Evolutionary conservation across 2,329 filamentous ascomycete species (phyloP).

Genomic region (Didymella sp.): DNA sequence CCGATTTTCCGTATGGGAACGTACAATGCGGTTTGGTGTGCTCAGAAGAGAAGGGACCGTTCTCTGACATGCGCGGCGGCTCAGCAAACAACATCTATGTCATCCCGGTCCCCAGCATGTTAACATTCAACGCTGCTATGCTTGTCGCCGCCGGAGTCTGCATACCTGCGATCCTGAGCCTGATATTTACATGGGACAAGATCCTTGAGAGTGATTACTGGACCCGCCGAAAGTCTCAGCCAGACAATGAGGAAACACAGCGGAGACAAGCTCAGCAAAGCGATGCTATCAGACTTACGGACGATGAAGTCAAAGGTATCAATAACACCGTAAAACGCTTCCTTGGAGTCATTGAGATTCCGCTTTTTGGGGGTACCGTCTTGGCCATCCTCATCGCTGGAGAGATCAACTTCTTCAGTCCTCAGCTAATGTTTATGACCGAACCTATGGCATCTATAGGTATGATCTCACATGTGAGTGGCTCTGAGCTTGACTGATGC

Average conservation of each 20-base stretch:
- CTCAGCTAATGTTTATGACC: conserved; percentile 63
- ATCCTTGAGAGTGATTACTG: conserved; percentile 69
- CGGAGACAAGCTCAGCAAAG: too few species aligned
- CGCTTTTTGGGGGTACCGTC: conserved; percentile 65
- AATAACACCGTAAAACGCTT: conserved; percentile 47
- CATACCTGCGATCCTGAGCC: conserved; percentile 67
- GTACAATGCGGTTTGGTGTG: conserved; percentile 59
- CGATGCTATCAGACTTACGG: conserved; percentile 60
- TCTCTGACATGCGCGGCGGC: conserved; percentile 62
- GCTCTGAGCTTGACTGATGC: too few species aligned
- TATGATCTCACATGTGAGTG: too few species aligned
- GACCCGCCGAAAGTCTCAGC: too few species aligned
- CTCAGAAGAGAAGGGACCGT: conserved; percentile 55
- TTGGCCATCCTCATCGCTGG: conserved; percentile 67
- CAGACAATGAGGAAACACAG: too few species aligned
- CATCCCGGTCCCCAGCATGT: conserved; percentile 62
- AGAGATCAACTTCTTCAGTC: conserved; percentile 69
- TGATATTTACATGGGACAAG: conserved; percentile 69
- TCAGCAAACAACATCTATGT: conserved; percentile 68
- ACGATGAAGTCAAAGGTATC: conserved; percentile 57
- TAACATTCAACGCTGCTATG: conserved; percentile 67
- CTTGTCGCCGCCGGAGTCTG: conserved; percentile 70
- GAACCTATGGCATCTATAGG: conserved; percentile 69
- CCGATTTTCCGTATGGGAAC: conserved; percentile 56
- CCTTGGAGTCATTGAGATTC: conserved; percentile 60